Conservation (phyloP, 208 protist genomes). For the Leishmania major region DNA sequence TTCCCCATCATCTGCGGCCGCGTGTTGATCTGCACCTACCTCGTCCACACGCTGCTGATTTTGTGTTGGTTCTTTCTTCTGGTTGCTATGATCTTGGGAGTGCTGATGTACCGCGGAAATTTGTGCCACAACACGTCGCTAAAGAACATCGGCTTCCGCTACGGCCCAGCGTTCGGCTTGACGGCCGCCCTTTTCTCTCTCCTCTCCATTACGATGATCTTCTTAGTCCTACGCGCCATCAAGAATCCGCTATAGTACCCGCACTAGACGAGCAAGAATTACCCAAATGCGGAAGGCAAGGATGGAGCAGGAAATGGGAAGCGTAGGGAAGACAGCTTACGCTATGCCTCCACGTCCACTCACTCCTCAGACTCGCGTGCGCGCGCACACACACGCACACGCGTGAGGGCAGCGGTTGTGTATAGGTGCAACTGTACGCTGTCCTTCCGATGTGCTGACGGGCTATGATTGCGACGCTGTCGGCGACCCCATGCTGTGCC, state of each 20-base stretch:
- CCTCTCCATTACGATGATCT: slow-evolving; percentile 19
- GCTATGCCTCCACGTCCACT: background rate
- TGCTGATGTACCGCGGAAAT: slow-evolving; percentile 16
- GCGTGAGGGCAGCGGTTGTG: background rate
- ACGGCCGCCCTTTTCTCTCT: slow-evolving; percentile 39
- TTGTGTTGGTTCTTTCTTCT: slow-evolving; percentile 33
- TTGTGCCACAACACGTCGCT: slow-evolving; percentile 34
- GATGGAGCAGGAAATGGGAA: background rate
- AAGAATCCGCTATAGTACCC: slow-evolving; percentile 16
- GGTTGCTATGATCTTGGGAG: slow-evolving; percentile 27
- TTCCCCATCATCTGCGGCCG: slow-evolving; percentile 36
- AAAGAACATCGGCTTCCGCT: slow-evolving; percentile 39
- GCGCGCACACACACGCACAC: background rate
- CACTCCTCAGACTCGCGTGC: background rate
- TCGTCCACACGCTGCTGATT: slow-evolving; percentile 27
- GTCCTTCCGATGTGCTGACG: background rate
- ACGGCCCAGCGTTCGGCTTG: slow-evolving; percentile 41
- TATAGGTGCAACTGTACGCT: background rate
- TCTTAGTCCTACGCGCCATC: slow-evolving; percentile 29
- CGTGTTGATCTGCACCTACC: slow-evolving; percentile 32
- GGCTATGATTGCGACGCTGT: background rate
- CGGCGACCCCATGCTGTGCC: background rate
- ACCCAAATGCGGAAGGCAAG: background rate
- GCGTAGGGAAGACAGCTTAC: background rate
- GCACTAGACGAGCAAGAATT: slow-evolving; percentile 5